Conservation (phyloP, 2,329 filamentous ascomycete species). For the Cordyceps cicadae region DNA sequence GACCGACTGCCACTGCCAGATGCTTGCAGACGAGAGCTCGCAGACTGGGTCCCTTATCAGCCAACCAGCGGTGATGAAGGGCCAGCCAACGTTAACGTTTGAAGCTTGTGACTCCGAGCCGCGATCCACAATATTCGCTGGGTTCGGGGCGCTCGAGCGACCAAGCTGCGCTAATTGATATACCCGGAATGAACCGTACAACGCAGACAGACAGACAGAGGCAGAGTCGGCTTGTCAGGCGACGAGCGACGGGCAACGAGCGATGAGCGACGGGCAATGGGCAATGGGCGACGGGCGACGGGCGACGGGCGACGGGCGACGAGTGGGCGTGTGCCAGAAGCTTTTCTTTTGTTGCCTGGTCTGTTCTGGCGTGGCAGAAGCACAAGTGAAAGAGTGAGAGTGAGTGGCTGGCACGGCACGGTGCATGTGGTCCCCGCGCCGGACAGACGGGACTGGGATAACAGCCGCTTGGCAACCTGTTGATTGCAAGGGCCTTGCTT, state of each 20-base stretch:
- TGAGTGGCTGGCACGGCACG: neutral
- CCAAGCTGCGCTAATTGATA: neutral
- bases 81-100: neutral
- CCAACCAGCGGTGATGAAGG: neutral
- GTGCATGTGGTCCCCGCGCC: slow-evolving; percentile 4
- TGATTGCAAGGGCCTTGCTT: neutral
- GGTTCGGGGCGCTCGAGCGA: slow-evolving; percentile 9
- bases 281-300: too few species aligned
- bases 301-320: too few species aligned
- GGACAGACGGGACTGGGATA: slow-evolving; percentile 6
- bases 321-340: neutral
- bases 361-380: neutral
- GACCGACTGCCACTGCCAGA: slow-evolving; percentile 5
- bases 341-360: neutral
- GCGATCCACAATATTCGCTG: slow-evolving; percentile 12
- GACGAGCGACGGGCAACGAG: too few species aligned
- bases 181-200: slow-evolving; percentile 4
- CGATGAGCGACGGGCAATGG: too few species aligned
- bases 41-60: slow-evolving; percentile 8
- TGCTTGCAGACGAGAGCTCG: neutral
- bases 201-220: slow-evolving; percentile 1
- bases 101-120: slow-evolving; percentile 12
- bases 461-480: slow-evolving; percentile 1
- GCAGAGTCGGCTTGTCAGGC: slow-evolving; percentile 2
- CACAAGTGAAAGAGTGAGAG: neutral